phyloP scores from a whole-genome alignment of 177 flowering plant genomes.

The Tripterygium wilfordii region DNA sequence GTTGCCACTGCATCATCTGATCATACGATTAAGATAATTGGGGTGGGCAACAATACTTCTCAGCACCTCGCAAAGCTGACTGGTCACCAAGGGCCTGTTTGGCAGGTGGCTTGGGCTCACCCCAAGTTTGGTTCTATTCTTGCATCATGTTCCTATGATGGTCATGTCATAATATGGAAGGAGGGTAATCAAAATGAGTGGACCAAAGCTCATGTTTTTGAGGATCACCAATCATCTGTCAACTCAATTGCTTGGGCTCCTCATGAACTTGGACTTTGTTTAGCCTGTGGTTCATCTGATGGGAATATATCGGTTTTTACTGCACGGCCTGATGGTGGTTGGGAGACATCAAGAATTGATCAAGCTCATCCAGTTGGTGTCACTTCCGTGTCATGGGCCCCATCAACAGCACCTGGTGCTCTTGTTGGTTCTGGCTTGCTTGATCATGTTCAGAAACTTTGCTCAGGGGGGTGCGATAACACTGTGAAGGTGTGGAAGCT shows the following conservation, averaged over 20 bases:
- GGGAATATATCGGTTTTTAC: not conserved
- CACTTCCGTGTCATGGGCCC: not conserved
- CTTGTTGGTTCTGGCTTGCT: constrained; percentile 1
- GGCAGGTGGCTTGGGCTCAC: constrained; percentile 1
- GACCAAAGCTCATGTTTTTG: not conserved
- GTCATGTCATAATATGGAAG: constrained; percentile 1
- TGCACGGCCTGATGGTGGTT: not conserved
- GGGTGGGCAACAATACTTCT: no score
- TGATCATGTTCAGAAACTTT: not conserved
- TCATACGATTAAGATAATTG: no score
- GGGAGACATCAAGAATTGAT: not conserved
- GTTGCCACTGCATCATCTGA: no score
- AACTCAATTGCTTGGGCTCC: not conserved
- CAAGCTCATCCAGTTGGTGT: constrained; percentile 1
- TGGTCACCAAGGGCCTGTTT: no score
- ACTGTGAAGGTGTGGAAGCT: constrained; percentile 1
- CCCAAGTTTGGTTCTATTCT: not conserved
- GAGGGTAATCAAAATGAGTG: constrained; percentile 1
- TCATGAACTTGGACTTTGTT: not conserved
- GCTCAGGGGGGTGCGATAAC: not conserved
- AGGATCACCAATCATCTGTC: not conserved
- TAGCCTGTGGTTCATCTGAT: not conserved
- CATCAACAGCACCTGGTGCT: not conserved
- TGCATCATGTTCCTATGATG: constrained; percentile 1
- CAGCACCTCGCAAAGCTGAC: no score